Conservation (phyloP, 179 eudicot genomes). For the Actinidia arguta region DNA sequence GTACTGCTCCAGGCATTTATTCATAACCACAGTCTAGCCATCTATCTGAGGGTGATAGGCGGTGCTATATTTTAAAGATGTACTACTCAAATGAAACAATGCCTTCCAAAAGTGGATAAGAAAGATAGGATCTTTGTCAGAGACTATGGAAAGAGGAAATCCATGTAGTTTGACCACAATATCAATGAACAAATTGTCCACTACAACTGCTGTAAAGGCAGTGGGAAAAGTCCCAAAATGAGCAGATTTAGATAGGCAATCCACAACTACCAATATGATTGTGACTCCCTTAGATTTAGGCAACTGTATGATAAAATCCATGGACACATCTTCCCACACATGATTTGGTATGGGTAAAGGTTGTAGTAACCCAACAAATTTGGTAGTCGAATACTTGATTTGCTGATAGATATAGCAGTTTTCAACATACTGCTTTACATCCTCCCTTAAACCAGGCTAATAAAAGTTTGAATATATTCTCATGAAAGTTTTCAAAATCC, state of each 20-base stretch:
- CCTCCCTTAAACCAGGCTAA: neutral
- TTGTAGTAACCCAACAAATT: neutral
- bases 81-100: neutral
- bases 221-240: neutral
- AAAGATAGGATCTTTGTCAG: constrained; percentile 9
- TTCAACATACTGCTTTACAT: neutral
- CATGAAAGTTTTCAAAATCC: neutral
- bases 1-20: neutral
- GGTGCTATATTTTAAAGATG: neutral
- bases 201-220: neutral
- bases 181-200: neutral
- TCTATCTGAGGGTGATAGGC: constrained; percentile 11
- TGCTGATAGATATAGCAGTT: neutral
- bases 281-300: neutral
- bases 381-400: neutral
- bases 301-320: neutral
- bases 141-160: neutral
- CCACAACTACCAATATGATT: neutral
- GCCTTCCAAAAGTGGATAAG: constrained; percentile 10
- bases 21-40: neutral
- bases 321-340: neutral
- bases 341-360: neutral
- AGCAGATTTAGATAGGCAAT: neutral
- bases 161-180: constrained; percentile 16
- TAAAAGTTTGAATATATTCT: neutral